A percentile compares a stretch with the other conserved stretches of the same genome.
Evolutionary conservation across 163 green algal genomes (phyloP).

Genomic region (Scenedesmus sp.): DNA sequence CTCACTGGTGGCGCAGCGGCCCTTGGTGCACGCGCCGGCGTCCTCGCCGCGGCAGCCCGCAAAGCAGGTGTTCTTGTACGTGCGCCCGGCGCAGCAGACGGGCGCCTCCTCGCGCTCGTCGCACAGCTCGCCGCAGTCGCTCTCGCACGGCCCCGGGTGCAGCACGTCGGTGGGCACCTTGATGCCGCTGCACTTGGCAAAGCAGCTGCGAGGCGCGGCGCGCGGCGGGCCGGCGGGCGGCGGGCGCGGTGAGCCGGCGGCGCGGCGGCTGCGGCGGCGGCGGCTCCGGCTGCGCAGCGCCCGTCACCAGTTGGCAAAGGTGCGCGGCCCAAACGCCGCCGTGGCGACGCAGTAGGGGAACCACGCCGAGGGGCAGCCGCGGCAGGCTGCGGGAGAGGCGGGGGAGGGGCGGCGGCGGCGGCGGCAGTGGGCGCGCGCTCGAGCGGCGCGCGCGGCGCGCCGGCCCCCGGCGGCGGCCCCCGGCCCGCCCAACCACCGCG

Average conservation of each 20-base stretch:
- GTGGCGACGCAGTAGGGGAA: slow-evolving; percentile 26
- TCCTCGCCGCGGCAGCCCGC: slow-evolving; percentile 7
- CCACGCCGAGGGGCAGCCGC: slow-evolving; percentile 9
- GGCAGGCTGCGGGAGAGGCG: neutral
- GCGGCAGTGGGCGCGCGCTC: no score
- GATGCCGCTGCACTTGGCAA: slow-evolving; percentile 34
- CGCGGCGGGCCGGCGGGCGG: no score
- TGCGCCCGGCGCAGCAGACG: slow-evolving; percentile 25
- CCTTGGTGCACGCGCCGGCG: neutral
- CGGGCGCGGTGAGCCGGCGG: no score
- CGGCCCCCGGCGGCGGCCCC: no score
- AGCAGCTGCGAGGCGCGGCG: no score
- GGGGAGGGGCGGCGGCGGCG: no score
- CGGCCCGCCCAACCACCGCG: no score
- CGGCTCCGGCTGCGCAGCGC: no score
- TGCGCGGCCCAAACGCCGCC: slow-evolving; percentile 6
- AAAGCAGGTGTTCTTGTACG: slow-evolving; percentile 31
- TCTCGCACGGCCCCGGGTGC: neutral
- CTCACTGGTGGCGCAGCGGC: slow-evolving; percentile 7
- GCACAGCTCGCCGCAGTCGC: neutral
- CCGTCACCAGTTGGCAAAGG: slow-evolving; percentile 46
- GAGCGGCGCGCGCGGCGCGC: no score
- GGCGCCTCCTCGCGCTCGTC: neutral
- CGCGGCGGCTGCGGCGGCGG: no score
- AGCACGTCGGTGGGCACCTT: slow-evolving; percentile 1